Conservation (phyloP, 352 stramenopile genomes). For the Phytophthora chlamydospora region DNA sequence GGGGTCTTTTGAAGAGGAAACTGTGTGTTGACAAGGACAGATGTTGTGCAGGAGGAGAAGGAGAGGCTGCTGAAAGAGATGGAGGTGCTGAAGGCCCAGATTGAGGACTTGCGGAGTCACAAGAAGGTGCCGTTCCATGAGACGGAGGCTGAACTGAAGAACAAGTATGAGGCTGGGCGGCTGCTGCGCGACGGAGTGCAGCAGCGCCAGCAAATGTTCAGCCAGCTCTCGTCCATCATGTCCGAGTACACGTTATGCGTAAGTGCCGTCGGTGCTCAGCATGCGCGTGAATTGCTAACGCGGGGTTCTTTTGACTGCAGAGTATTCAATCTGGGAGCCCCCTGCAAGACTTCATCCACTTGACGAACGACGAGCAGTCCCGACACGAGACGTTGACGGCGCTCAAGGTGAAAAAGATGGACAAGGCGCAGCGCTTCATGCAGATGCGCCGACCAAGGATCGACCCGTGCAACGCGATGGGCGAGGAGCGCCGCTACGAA, state of each 20-base stretch:
- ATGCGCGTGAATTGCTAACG: conserved; percentile 1
- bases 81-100: conserved; percentile 30
- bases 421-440: conserved; percentile 43
- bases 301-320: conserved; percentile 16
- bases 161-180: conserved; percentile 7
- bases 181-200: conserved; percentile 20
- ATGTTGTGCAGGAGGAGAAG: conserved; percentile 34
- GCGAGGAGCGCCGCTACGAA: conserved; percentile 56
- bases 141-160: conserved; percentile 17
- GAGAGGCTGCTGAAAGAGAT: conserved; percentile 31
- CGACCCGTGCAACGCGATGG: conserved; percentile 34
- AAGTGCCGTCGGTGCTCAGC: not conserved
- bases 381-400: conserved; percentile 16
- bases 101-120: conserved; percentile 30
- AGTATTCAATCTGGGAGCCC: conserved; percentile 37
- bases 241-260: conserved; percentile 44
- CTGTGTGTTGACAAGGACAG: conserved; percentile 1
- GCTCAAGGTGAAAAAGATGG: conserved; percentile 34
- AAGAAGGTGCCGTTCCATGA: conserved; percentile 11
- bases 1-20: not conserved
- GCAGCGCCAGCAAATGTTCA: conserved; percentile 32
- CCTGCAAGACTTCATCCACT: conserved; percentile 37
- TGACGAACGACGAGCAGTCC: conserved; percentile 26
- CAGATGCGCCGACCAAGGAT: conserved; percentile 29
- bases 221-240: conserved; percentile 35